Conservation (phyloP, 2,329 filamentous ascomycete species). For the Colletotrichum paranaense region DNA sequence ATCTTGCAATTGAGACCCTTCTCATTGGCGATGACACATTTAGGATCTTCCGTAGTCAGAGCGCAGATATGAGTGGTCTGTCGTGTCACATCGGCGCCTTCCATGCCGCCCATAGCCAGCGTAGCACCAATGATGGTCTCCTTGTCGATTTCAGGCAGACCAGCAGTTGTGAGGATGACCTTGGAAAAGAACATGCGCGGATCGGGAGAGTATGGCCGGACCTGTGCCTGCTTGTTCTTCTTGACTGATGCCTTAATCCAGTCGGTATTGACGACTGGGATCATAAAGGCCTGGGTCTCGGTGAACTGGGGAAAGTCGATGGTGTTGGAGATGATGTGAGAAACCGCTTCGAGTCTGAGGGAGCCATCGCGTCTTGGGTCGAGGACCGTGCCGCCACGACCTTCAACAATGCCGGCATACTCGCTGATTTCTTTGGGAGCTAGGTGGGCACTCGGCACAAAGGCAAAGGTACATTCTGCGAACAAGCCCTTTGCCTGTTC, state of each 20-base stretch:
- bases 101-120: conserved; percentile 87
- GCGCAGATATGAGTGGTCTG: conserved; percentile 91
- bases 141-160: conserved; percentile 86
- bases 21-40: conserved; percentile 70
- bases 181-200: conserved; percentile 90
- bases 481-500: conserved; percentile 49
- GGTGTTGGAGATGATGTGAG: conserved; percentile 74
- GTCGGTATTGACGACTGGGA: conserved; percentile 83
- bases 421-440: conserved; percentile 54
- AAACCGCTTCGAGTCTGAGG: conserved; percentile 59
- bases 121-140: conserved; percentile 93
- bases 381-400: conserved; percentile 63
- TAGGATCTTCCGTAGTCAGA: conserved; percentile 78
- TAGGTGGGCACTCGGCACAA: conserved; percentile 55
- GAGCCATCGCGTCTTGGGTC: conserved; percentile 60
- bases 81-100: conserved; percentile 76
- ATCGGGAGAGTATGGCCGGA: conserved; percentile 90
- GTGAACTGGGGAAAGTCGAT: conserved; percentile 93
- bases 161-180: conserved; percentile 83
- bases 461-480: conserved; percentile 56
- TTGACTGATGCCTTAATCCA: conserved; percentile 82
- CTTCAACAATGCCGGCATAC: conserved; percentile 55
- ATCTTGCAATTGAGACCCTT: conserved; percentile 82
- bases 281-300: conserved; percentile 78
- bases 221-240: conserved; percentile 77